Base-by-base conservation (phyloP, 345 rosid genomes). In the Lepidium aucheri region DNA sequence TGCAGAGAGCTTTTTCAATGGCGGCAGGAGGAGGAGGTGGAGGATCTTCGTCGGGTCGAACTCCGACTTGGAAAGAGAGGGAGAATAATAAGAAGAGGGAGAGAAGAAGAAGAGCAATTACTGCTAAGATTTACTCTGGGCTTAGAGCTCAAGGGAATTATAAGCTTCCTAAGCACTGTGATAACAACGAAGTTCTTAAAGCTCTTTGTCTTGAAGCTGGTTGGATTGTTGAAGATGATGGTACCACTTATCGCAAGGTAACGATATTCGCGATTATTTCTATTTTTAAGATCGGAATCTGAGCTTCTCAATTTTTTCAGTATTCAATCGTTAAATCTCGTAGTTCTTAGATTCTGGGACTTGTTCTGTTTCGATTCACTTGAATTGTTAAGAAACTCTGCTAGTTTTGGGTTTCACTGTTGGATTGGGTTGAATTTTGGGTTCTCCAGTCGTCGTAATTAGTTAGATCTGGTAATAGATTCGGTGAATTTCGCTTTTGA, bases 61-160 rank as follows among this genome's bases (percentile, higher is more conserved):
- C 86, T 64, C 97, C 98, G 72, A 87, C 98, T 3, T 90, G 96
- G 96, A 90, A 85, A 74, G 98, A 93, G 74, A 81, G 98, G 9
- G 98, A 93, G 82, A 93, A 93, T 65, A 93, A 93, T 63, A 82
- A 86, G 87, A 85, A 90, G 70, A 83, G 98, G 16, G 98, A 93
- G 69, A 74, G 98, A 67, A 79, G 97, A 63, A 80, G 98, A 73
- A 86, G 98, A 68, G 97, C 98, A 16, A 82, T 86, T 39, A 95
- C 98, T 11, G 97, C 97, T 8, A 93, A 93, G 87, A 86, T 93
- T 46, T 93, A 79, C 77, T 2, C 96, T 1, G 97, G 98, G 2
- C 87, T 93, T 18, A 75, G 98, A 44, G 85, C 95, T 76, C 94
- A 90, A 73, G 98, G 95, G 0, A 93, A 78, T 74, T 93, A 69